Evolutionary conservation across 2,329 filamentous ascomycete species (phyloP).

Genomic region (Phaeosphaeria sp.): DNA sequence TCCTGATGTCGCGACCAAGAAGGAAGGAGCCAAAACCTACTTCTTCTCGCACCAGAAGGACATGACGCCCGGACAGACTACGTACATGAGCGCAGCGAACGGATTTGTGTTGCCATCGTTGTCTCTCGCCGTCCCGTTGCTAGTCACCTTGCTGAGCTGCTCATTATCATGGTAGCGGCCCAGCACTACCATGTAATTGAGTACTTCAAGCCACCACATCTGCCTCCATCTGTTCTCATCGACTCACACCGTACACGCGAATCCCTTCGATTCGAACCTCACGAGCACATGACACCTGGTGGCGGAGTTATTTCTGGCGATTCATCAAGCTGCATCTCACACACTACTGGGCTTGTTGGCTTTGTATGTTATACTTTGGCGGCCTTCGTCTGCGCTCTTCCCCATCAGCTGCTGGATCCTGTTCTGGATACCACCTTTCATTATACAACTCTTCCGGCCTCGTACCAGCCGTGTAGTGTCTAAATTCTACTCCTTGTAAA

Average conservation of each 20-base stretch:
- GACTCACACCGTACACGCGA: conserved; percentile 2
- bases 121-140: conserved; percentile 28
- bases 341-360: background rate
- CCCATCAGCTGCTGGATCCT: conserved; percentile 5
- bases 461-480: conserved; percentile 11
- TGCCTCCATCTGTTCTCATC: background rate
- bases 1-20: conserved; percentile 34
- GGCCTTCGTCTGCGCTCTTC: background rate
- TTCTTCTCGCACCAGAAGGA: conserved; percentile 41
- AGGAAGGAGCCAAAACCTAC: conserved; percentile 41
- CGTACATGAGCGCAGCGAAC: conserved; percentile 28
- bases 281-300: conserved; percentile 10
- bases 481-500: conserved; percentile 19
- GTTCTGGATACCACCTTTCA: background rate
- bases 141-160: conserved; percentile 37
- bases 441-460: conserved; percentile 2
- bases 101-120: conserved; percentile 21
- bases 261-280: conserved; percentile 3
- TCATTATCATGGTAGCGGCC: conserved; percentile 25
- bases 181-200: conserved; percentile 11
- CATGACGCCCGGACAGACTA: conserved; percentile 39
- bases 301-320: conserved; percentile 1
- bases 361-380: background rate
- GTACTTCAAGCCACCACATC: conserved; percentile 2
- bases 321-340: background rate